phyloP scores from a whole-genome alignment of 192 early-diverging fungal genomes.

The Umbelopsis isabellina region DNA sequence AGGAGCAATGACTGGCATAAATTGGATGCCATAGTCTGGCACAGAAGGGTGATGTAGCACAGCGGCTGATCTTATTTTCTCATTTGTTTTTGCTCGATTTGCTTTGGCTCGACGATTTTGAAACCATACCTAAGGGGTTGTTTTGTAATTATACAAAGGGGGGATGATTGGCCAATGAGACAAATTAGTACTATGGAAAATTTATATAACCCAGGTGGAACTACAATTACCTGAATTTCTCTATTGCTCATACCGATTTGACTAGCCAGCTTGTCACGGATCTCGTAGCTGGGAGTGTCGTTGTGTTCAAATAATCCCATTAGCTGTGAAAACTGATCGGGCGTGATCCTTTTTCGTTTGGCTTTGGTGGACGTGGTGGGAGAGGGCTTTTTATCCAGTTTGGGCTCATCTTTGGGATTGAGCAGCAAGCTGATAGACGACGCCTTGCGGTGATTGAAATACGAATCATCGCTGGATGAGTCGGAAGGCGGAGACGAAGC shows the following conservation, averaged over 20 bases:
- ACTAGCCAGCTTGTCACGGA: slow-evolving; percentile 72
- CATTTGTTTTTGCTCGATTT: slow-evolving; percentile 52
- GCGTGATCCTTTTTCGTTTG: slow-evolving; percentile 78
- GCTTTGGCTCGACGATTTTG: slow-evolving; percentile 85
- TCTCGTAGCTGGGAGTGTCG: slow-evolving; percentile 79
- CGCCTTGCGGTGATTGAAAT: slow-evolving; percentile 19
- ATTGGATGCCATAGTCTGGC: slow-evolving; percentile 3
- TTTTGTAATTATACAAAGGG: slow-evolving; percentile 32
- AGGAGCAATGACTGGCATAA: slow-evolving; percentile 2
- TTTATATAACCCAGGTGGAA: slow-evolving; percentile 22
- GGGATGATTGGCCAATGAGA: slow-evolving; percentile 9
- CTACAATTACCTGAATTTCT: slow-evolving; percentile 70
- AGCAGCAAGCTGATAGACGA: slow-evolving; percentile 8
- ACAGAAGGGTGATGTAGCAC: background rate
- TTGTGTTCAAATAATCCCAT: slow-evolving; percentile 71
- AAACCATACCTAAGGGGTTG: slow-evolving; percentile 71
- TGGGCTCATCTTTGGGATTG: slow-evolving; percentile 8
- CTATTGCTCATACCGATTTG: slow-evolving; percentile 78
- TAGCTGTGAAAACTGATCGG: slow-evolving; percentile 72
- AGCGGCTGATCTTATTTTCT: slow-evolving; percentile 13
- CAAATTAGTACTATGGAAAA: slow-evolving; percentile 10
- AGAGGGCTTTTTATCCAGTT: background rate
- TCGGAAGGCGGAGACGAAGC: slow-evolving; percentile 21
- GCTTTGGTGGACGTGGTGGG: slow-evolving; percentile 48
- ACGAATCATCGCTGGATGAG: slow-evolving; percentile 21